Evolutionary conservation across 73 alveolate species (phyloP), one percentile per base, ranked within the genome.

Genomic region (Paramecium bursaria): DNA sequence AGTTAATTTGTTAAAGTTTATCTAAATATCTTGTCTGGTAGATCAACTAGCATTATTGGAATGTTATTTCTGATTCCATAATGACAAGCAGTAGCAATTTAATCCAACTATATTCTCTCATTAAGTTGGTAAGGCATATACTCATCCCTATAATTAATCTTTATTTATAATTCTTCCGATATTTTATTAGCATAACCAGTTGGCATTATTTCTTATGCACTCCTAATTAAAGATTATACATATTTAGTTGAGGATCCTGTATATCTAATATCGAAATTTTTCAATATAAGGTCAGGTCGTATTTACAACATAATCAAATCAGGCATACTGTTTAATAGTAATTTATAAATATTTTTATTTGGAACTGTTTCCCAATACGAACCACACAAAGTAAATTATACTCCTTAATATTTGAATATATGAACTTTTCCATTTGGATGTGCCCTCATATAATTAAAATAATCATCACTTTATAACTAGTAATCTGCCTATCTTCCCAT

Each of bases 341-440:
- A n/a, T 11, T 79, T 79, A 55, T 79, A 79, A 22, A 54, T 29
- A 54, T 79, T 54, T 46, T 54, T 79, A 0, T 22, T 44, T 14
- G 89, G 89, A 13, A 79, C 13, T 35, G 51, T 67, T n/a, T 79
- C 85, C 55, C 48, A 79, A 31, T 52, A 53, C 9, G 89, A 53
- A 2, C 89, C 89, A 10, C 60, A 80, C 17, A 79, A 54, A 33
- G 89, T 79, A 26, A 79, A 53, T 9, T 79, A 49, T 2, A 73
- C 48, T 39, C 54, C 85, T 31, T 79, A 25, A 19, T 79, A 79
- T 17, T 79, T 73, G n/a, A 79, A 79, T 0, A 79, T 50, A 79
- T 79, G 75, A 21, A 79, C 89, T 79, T 73, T 79, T 1, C 89
- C 89, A 67, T 67, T 53, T 1, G 82, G 82, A 39, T 67, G 49